phyloP scores from a whole-genome alignment of 768 basidiomycete species.

The Trichaptum fuscoviolaceum region DNA sequence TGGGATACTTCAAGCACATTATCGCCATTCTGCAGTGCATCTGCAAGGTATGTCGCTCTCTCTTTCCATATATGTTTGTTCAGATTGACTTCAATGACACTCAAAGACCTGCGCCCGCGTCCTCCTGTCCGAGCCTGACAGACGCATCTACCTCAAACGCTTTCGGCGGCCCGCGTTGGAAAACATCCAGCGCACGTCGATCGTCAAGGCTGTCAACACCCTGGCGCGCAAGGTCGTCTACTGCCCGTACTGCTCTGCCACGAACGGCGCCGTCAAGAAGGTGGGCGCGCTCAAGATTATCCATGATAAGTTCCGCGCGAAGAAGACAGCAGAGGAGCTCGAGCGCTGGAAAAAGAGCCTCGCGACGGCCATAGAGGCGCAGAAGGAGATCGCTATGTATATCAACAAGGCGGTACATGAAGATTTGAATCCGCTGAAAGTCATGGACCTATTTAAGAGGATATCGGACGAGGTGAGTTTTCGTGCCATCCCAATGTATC shows the following conservation, averaged over 20 bases:
- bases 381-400: slow-evolving; percentile 81
- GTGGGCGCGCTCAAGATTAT: slow-evolving; percentile 92
- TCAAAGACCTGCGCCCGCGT: slow-evolving; percentile 80
- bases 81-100: slow-evolving; percentile 27
- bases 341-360: slow-evolving; percentile 86
- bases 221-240: slow-evolving; percentile 86
- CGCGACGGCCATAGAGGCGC: slow-evolving; percentile 71
- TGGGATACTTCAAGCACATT: slow-evolving; percentile 96
- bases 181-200: slow-evolving; percentile 80
- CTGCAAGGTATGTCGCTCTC: slow-evolving; percentile 66
- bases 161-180: slow-evolving; percentile 90
- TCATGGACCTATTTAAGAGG: slow-evolving; percentile 84
- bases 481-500: neutral
- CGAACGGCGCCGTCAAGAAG: slow-evolving; percentile 96
- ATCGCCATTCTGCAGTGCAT: slow-evolving; percentile 92
- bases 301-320: slow-evolving; percentile 94
- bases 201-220: slow-evolving; percentile 81
- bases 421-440: slow-evolving; percentile 92
- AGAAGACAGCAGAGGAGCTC: slow-evolving; percentile 86
- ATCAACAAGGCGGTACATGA: slow-evolving; percentile 86
- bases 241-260: slow-evolving; percentile 89
- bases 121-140: slow-evolving; percentile 80
- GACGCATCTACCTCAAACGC: slow-evolving; percentile 78
- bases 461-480: slow-evolving; percentile 81
- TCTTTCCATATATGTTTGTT: slow-evolving; percentile 7